Percentiles rank a stretch among this genome's conserved stretches.
Conservation (phyloP, 129 eudicot genomes). For the Centrapalus pauciflorus region DNA sequence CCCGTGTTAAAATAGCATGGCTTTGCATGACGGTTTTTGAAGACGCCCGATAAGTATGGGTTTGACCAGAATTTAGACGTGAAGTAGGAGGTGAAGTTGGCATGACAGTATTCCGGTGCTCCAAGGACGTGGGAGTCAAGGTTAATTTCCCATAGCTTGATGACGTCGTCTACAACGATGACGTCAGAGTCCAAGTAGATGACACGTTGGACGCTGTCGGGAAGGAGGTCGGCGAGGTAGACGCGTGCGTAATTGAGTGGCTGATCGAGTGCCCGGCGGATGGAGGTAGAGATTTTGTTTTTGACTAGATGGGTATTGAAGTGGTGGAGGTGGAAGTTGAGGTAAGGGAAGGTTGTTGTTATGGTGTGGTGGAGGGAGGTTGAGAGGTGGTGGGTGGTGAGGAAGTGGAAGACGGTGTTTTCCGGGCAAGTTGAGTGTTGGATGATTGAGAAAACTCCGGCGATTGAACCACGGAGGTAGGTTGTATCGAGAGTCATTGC, state of each 20-base stretch:
- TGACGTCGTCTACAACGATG: slow-evolving; percentile 71
- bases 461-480: slow-evolving; percentile 92
- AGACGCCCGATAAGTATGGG: slow-evolving; percentile 30
- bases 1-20: slow-evolving; percentile 91
- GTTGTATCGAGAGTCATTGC: slow-evolving; percentile 90
- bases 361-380: slow-evolving; percentile 51
- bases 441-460: slow-evolving; percentile 81
- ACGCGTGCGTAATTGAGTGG: slow-evolving; percentile 88
- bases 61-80: slow-evolving; percentile 62
- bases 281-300: slow-evolving; percentile 73
- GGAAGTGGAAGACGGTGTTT: slow-evolving; percentile 82
- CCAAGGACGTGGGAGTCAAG: slow-evolving; percentile 61
- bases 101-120: slow-evolving; percentile 88
- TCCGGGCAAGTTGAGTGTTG: slow-evolving; percentile 82
- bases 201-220: slow-evolving; percentile 52
- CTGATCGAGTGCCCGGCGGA: slow-evolving; percentile 90
- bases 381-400: slow-evolving; percentile 45
- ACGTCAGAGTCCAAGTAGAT: slow-evolving; percentile 93
- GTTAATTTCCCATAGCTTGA: slow-evolving; percentile 51
- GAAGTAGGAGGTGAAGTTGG: slow-evolving; percentile 79
- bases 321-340: slow-evolving; percentile 60
- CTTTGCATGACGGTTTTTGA: slow-evolving; percentile 14
- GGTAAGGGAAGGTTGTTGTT: slow-evolving; percentile 68
- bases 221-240: slow-evolving; percentile 79
- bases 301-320: slow-evolving; percentile 56